These are phyloP conservation scores for Wallacemonas sp. DNA, from an alignment of 208 protist genomes.

Conservation along the genomic window DNA sequence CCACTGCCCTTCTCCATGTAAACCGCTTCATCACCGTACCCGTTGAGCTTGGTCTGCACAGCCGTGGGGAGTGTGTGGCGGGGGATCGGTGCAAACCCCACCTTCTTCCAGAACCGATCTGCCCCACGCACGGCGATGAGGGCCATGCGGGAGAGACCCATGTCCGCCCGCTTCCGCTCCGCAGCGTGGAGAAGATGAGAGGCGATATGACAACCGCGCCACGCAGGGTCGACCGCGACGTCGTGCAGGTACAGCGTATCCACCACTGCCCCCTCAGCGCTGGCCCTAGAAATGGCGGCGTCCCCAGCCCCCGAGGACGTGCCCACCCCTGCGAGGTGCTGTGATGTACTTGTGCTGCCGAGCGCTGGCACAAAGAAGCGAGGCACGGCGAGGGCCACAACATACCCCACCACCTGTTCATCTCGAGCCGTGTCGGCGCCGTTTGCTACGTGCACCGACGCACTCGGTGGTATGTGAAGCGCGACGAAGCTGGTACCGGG, in stretches of 20 bases:
- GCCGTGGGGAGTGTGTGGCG: conserved; percentile 4
- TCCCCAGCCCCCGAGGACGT: background rate
- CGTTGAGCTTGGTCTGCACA: conserved; percentile 9
- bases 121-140: conserved; percentile 26
- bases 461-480: background rate
- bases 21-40: conserved; percentile 23
- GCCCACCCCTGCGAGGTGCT: background rate
- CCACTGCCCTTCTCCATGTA: conserved; percentile 22
- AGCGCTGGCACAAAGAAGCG: conserved; percentile 12
- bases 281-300: too few relatives aligned
- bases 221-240: conserved; percentile 23
- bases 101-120: conserved; percentile 15
- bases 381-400: conserved; percentile 13
- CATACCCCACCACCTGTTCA: conserved; percentile 15
- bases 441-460: background rate
- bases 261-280: too few relatives aligned
- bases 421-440: background rate
- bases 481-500: conserved; percentile 20
- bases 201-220: conserved; percentile 14
- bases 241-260: conserved; percentile 34
- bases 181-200: conserved; percentile 8
- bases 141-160: conserved; percentile 17
- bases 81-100: conserved; percentile 15
- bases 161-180: background rate
- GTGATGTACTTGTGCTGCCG: background rate